Evolutionary conservation across 345 rosid genomes (phyloP).

Genomic region (Citrus sp.): DNA sequence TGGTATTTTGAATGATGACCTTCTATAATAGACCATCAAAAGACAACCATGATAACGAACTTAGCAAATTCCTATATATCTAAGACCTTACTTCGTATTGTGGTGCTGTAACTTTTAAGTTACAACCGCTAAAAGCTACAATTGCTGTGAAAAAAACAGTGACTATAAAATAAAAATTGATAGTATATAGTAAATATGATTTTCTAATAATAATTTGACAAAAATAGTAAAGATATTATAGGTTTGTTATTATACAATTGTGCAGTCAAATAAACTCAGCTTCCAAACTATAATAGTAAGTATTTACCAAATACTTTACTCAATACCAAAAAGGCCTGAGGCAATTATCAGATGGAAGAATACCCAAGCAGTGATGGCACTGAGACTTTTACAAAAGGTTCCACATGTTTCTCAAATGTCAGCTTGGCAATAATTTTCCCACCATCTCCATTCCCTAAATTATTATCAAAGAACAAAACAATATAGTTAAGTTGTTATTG

Average conservation of each 20-base stretch:
- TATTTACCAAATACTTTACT: too few relatives aligned
- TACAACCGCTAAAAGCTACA: too few relatives aligned
- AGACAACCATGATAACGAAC: slow-evolving; percentile 2
- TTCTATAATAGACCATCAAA: background rate
- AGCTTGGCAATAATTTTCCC: slow-evolving; percentile 22
- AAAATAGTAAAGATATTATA: too few relatives aligned
- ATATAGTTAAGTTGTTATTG: background rate
- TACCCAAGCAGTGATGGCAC: background rate
- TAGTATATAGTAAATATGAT: too few relatives aligned
- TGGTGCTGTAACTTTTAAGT: too few relatives aligned
- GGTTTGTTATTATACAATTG: too few relatives aligned
- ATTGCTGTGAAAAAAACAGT: too few relatives aligned
- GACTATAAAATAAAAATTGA: too few relatives aligned
- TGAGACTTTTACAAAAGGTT: slow-evolving; percentile 29
- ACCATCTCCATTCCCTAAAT: slow-evolving; percentile 38
- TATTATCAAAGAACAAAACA: slow-evolving; percentile 2
- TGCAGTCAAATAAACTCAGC: too few relatives aligned
- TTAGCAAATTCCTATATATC: background rate
- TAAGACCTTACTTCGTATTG: background rate
- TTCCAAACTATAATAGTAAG: too few relatives aligned
- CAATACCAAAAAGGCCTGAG: too few relatives aligned
- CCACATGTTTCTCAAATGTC: slow-evolving; percentile 29
- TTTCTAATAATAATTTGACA: too few relatives aligned
- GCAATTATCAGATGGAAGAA: background rate
- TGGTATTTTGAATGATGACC: background rate